Percentiles rank a stretch among this genome's conserved stretches.
Conservation (phyloP, 78 protist species). For the Mastigamoeba balamuthi region DNA sequence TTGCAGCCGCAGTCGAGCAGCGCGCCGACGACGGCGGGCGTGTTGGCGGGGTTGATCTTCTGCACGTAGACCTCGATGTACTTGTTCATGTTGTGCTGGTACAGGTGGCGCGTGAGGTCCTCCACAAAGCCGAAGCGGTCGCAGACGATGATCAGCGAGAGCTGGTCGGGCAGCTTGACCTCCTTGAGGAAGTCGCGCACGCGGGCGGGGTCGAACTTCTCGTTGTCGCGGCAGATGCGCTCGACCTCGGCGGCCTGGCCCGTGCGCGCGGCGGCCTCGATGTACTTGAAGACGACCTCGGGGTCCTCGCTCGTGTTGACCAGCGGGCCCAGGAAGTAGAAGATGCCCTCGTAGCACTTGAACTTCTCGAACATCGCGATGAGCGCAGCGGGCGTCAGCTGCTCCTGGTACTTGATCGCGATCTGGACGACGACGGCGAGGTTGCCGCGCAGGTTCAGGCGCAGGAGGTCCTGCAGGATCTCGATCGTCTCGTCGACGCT, state of each 20-base stretch:
- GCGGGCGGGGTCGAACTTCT: constrained; percentile 80
- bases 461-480: constrained; percentile 77
- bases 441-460: constrained; percentile 72
- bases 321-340: constrained; percentile 53
- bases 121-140: constrained; percentile 92
- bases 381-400: constrained; percentile 60
- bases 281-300: constrained; percentile 95
- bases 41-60: constrained; percentile 76
- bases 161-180: constrained; percentile 82
- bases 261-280: constrained; percentile 91
- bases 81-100: constrained; percentile 59
- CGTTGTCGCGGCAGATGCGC: constrained; percentile 88
- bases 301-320: constrained; percentile 68
- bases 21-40: constrained; percentile 95
- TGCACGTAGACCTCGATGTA: constrained; percentile 93
- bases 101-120: constrained; percentile 89
- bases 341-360: constrained; percentile 79
- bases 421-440: constrained; percentile 84
- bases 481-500: constrained; percentile 73
- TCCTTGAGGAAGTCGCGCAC: constrained; percentile 93
- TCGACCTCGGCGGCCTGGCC: constrained; percentile 91
- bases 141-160: constrained; percentile 97
- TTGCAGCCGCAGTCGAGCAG: constrained; percentile 86
- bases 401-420: constrained; percentile 85
- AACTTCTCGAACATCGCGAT: constrained; percentile 82